phyloP scores from a whole-genome alignment of 2,329 filamentous ascomycete genomes.

The Alternaria sp. region DNA sequence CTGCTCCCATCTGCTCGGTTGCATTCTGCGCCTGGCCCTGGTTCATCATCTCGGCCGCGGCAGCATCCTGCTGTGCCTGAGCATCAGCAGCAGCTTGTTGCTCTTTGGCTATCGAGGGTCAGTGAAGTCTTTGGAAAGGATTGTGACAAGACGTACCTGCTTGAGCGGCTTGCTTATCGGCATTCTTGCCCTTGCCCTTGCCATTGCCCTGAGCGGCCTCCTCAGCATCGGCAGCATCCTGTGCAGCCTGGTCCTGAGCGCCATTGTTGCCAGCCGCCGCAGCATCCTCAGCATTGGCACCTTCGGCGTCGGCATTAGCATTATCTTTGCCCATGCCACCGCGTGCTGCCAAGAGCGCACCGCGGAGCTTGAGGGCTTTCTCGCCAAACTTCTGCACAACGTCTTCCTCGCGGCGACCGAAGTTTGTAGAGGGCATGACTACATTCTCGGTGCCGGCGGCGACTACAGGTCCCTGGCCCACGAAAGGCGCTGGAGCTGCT shows the following conservation, averaged over 20 bases:
- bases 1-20: background rate
- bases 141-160: background rate
- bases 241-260: slow-evolving; percentile 13
- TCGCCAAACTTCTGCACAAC: slow-evolving; percentile 33
- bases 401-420: slow-evolving; percentile 28
- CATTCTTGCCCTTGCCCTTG: slow-evolving; percentile 11
- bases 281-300: slow-evolving; percentile 3
- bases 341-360: slow-evolving; percentile 31
- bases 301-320: slow-evolving; percentile 7
- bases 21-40: background rate
- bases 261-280: slow-evolving; percentile 3
- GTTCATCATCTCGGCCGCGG: background rate
- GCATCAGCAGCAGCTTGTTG: slow-evolving; percentile 10
- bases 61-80: background rate
- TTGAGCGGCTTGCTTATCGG: slow-evolving; percentile 4
- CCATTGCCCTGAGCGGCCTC: slow-evolving; percentile 10
- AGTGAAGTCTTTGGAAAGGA: background rate
- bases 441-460: slow-evolving; percentile 30
- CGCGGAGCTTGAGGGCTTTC: slow-evolving; percentile 33
- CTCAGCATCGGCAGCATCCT: slow-evolving; percentile 10
- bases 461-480: slow-evolving; percentile 36
- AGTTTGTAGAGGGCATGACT: slow-evolving; percentile 27
- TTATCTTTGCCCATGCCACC: slow-evolving; percentile 16
- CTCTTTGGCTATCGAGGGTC: slow-evolving; percentile 4
- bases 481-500: slow-evolving; percentile 40